Evolutionary conservation across 164 flowering plant species (phyloP), one percentile per base, ranked within the genome.

Genomic region (Annona cherimola): DNA sequence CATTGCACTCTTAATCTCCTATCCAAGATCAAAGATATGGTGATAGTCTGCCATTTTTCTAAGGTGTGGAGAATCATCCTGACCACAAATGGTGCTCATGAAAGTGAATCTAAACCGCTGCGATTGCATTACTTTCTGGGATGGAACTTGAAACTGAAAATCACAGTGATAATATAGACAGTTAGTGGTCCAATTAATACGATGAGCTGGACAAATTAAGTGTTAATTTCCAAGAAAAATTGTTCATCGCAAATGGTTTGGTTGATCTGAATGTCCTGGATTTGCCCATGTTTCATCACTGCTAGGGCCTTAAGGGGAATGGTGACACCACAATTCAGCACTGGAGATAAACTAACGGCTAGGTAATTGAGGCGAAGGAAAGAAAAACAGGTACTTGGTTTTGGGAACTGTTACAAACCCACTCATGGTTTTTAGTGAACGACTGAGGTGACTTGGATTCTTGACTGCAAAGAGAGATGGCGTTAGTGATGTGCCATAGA

Each of bases 331-430:
- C 57, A 50, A 5, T 50, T 50, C 14, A 50, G 8, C 8, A 50
- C 14, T 11, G 57, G 57, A 1, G 57, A 16, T 2, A 2, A 50
- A 50, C 57, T 50, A 50, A 8, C 57, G 2, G 14, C 57, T 50
- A 11, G 14, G 6, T 50, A 50, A 12, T 46, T 46, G 11, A 46
- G 54, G 54, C 11, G 54, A 12, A 7, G 11, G 57, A 45, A 43
- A 26, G 55, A n/a, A 62, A 73, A 42, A 40, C 26, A 40, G n/a
- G n/a, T n/a, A n/a, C n/a, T n/a, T 19, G 42, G 66, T 72, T 67
- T 74, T 71, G 82, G 79, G 63, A 73, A 79, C 57, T 75, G 82
- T 45, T 55, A 66, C 40, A 43, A n/a, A n/a, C 76, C 69, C 71
- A 62, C 75, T 66, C 45, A 45, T 39, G 71, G 73, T 72, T 60